A percentile compares a stretch with the other conserved stretches of the same genome.
Conservation (phyloP, 495 filamentous ascomycete species). For the Penicillium atrosanguineum region DNA sequence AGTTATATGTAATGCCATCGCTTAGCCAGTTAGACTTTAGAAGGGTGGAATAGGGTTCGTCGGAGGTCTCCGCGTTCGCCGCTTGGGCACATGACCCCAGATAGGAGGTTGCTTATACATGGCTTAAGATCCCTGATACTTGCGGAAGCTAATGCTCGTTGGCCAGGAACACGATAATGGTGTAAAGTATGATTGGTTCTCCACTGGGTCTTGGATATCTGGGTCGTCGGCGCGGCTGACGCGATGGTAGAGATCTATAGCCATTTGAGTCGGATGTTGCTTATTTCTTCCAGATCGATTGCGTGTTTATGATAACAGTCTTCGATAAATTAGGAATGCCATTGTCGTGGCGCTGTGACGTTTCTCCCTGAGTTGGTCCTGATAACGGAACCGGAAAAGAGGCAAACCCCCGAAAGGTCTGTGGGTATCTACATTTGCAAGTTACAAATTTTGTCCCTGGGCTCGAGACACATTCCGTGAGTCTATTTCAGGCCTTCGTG, state of each 20-base stretch:
- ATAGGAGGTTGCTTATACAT: slow-evolving; percentile 5
- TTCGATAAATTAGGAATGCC: not conserved
- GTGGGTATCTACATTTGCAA: not conserved
- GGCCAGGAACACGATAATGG: slow-evolving; percentile 9
- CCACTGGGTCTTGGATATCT: not conserved
- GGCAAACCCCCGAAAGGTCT: not conserved
- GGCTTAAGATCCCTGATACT: not conserved
- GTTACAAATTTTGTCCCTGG: not conserved
- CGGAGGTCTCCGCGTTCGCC: slow-evolving; percentile 18
- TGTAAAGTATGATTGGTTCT: slow-evolving; percentile 4
- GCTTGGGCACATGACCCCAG: slow-evolving; percentile 1
- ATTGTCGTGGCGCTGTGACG: not conserved
- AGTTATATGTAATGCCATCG: slow-evolving; percentile 1
- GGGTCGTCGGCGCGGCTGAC: not conserved
- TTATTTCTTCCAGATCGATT: not conserved
- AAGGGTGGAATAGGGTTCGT: slow-evolving; percentile 9
- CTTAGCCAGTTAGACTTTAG: not conserved
- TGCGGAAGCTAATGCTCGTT: slow-evolving; percentile 3
- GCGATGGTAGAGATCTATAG: slow-evolving; percentile 1
- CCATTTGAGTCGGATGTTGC: not conserved
- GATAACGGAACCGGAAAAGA: not conserved
- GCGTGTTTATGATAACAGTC: not conserved
- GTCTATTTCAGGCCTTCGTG: too few species aligned
- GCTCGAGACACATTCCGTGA: too few species aligned
- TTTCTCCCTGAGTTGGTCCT: not conserved